Evolutionary conservation across 768 basidiomycete species (phyloP).

Genomic region (Neoboletus subvelutipes): DNA sequence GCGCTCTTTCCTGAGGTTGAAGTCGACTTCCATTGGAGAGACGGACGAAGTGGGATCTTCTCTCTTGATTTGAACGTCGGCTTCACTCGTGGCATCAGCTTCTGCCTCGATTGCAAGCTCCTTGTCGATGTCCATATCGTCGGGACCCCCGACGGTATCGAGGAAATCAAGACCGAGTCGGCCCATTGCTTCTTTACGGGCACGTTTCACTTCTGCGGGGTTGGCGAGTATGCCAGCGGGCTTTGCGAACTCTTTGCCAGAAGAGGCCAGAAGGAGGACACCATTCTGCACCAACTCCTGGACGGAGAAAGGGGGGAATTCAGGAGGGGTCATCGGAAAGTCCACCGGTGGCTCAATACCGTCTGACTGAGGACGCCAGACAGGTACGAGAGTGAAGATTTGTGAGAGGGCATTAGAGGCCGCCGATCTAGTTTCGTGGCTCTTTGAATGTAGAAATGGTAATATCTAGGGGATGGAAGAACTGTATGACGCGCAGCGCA

Average conservation of each 20-base stretch:
- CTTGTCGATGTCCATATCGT: constrained; percentile 85
- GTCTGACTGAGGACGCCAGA: constrained; percentile 54
- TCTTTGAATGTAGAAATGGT: constrained; percentile 87
- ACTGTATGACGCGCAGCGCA: not conserved
- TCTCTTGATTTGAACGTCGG: constrained; percentile 39
- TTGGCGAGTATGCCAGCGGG: constrained; percentile 71
- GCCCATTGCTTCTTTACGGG: constrained; percentile 85
- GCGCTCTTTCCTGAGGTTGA: constrained; percentile 39
- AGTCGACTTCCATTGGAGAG: constrained; percentile 48
- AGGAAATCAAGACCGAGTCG: constrained; percentile 87
- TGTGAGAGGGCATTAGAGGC: constrained; percentile 87
- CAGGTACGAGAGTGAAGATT: constrained; percentile 80
- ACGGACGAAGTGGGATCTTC: constrained; percentile 36
- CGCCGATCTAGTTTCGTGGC: constrained; percentile 88
- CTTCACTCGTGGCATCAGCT: constrained; percentile 44
- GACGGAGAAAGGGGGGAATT: constrained; percentile 77
- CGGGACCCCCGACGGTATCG: constrained; percentile 63
- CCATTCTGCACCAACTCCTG: constrained; percentile 73
- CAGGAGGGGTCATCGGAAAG: constrained; percentile 39
- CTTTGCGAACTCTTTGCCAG: constrained; percentile 88
- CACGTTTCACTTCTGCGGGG: constrained; percentile 79
- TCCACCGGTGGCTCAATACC: constrained; percentile 27
- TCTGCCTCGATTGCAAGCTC: constrained; percentile 66
- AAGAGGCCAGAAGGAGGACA: constrained; percentile 82
- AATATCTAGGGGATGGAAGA: constrained; percentile 57